Evolutionary conservation across 2,329 filamentous ascomycete genomes (phyloP).

Genomic region (Cladosporium sp.): DNA sequence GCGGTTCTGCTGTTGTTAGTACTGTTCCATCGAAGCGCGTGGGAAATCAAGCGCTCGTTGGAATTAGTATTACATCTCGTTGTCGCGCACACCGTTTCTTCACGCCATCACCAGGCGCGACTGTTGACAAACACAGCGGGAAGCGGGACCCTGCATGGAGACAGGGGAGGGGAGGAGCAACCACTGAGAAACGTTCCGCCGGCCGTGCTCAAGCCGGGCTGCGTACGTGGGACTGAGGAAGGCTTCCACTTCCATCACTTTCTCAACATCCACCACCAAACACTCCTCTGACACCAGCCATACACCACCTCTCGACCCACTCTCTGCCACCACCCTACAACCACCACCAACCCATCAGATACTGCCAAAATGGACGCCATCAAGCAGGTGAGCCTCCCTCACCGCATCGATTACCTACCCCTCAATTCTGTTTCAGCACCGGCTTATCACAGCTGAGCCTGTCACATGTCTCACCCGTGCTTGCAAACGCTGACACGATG

Average conservation of each 20-base stretch:
- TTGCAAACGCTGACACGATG: conserved; percentile 31
- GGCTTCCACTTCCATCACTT: conserved; percentile 19
- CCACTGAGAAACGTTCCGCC: background rate
- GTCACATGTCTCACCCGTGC: conserved; percentile 24
- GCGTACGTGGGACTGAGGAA: conserved; percentile 1
- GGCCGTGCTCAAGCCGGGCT: background rate
- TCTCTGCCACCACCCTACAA: background rate
- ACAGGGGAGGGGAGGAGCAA: background rate
- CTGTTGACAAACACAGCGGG: conserved; percentile 20
- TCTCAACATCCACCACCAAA: conserved; percentile 21
- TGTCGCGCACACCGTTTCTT: conserved; percentile 18
- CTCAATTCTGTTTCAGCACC: conserved; percentile 26
- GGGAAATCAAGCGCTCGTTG: background rate
- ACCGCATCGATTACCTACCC: conserved; percentile 29
- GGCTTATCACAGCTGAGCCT: conserved; percentile 1
- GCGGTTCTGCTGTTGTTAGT: conserved; percentile 1
- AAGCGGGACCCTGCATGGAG: conserved; percentile 16
- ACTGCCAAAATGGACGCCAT: conserved; percentile 45
- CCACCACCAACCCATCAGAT: conserved; percentile 14
- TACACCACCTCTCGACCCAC: conserved; percentile 4
- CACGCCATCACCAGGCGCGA: conserved; percentile 6
- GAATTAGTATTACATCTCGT: background rate
- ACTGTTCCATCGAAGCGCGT: background rate
- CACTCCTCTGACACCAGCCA: conserved; percentile 8
- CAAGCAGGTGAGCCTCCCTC: conserved; percentile 43